Evolutionary conservation across 345 rosid genomes (phyloP).

Genomic region (Mangifera indica): DNA sequence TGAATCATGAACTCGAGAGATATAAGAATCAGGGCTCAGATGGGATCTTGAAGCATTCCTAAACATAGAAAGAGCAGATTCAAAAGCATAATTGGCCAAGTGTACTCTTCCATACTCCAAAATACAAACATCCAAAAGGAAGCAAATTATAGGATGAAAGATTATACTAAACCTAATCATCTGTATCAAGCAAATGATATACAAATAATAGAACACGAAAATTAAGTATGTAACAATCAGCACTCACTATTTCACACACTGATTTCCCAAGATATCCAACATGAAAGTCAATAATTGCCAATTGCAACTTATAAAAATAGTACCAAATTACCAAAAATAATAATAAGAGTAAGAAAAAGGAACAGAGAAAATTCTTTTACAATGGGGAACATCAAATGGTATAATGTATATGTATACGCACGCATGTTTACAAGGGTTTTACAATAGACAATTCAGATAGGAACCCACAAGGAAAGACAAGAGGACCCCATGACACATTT

Average conservation of each 20-base stretch:
- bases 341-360: neutral
- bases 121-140: neutral
- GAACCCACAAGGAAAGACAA: slow-evolving; percentile 22
- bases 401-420: neutral
- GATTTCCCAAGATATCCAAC: neutral
- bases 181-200: slow-evolving; percentile 15
- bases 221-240: neutral
- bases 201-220: slow-evolving; percentile 19
- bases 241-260: neutral
- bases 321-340: too few relatives aligned
- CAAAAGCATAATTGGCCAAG: slow-evolving; percentile 20
- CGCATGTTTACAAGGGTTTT: slow-evolving; percentile 16
- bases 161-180: slow-evolving; percentile 14
- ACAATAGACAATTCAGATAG: slow-evolving; percentile 18
- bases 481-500: slow-evolving; percentile 23
- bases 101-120: neutral
- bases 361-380: neutral
- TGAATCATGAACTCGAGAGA: slow-evolving; percentile 78
- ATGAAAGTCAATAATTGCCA: neutral
- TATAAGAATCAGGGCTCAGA: slow-evolving; percentile 36
- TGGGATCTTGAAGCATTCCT: slow-evolving; percentile 56
- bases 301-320: neutral
- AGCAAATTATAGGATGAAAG: neutral
- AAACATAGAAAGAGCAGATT: slow-evolving; percentile 20
- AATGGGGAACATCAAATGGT: neutral